Evolutionary conservation across 1,139 yeast genomes (phyloP), one percentile per base, ranked within the genome.

Genomic region (Pichia sp.): DNA sequence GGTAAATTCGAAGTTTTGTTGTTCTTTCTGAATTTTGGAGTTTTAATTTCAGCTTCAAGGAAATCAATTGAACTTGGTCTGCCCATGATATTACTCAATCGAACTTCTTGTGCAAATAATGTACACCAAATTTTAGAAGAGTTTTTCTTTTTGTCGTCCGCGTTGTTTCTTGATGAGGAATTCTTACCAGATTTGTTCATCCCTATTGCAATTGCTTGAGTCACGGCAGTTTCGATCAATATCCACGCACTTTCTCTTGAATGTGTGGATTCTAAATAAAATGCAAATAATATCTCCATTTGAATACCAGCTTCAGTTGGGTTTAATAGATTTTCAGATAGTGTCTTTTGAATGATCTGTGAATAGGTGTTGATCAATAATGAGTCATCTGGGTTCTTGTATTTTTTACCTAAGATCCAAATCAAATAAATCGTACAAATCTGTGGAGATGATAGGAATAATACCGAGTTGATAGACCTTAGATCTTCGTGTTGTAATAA

Each of bases 231-330:
- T 19, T 36, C 31, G 9, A 36, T 22, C 12, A 36, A 27, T 15
- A 36, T 36, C 40, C 40, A 37, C 12, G 39, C 39, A 36, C 30
- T 36, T 21, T 36, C 31, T 4, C 12, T 36, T 14, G 39, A 36
- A 12, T 22, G 32, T 20, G 39, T 36, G 4, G 39, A 20, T 30
- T 36, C 39, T 8, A 36, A 20, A 30, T 36, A 36, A 17, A 21
- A 22, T 17, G 39, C 21, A 36, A 36, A 36, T 30, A 36, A 36
- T 15, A 36, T 36, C 11, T 17, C 30, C 39, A 36, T 36, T 19
- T 36, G 39, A 36, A 22, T n/a, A 17, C 31, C 39, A 17, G 39
- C 30, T 22, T 36, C 39, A 10, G 31, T 22, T 21, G 39, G 39
- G 12, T 30, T 36, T 19, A 36, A 36, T 9, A 36, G 21, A 5